phyloP scores from a whole-genome alignment of 441 rosid genomes.

The Gossypium laxum region DNA sequence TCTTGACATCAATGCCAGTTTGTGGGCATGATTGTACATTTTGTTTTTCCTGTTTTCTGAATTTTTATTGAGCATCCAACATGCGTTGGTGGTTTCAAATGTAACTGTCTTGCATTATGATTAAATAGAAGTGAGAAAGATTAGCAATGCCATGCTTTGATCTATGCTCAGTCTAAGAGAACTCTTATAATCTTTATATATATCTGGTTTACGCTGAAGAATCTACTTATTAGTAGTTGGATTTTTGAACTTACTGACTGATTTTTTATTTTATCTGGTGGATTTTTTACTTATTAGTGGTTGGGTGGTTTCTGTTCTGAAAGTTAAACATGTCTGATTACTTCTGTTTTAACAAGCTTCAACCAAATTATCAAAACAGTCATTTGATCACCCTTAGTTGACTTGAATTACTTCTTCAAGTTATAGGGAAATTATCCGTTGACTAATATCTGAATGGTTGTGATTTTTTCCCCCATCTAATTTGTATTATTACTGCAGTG shows the following conservation, averaged over 20 bases:
- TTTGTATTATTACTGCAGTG: slow-evolving; percentile 29
- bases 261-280: background rate
- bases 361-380: background rate
- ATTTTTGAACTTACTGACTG: background rate
- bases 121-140: background rate
- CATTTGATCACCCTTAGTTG: background rate
- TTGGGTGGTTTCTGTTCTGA: background rate
- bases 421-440: background rate
- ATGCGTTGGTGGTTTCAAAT: background rate
- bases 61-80: background rate
- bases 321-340: background rate
- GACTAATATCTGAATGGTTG: background rate
- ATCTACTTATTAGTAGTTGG: background rate
- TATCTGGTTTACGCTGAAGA: background rate
- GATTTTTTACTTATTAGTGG: background rate
- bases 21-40: background rate
- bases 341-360: background rate
- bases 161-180: background rate
- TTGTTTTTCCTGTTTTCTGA: background rate
- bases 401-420: background rate
- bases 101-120: background rate
- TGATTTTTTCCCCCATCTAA: background rate
- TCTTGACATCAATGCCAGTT: background rate
- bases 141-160: background rate
- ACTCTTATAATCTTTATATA: background rate